Percentiles rank a stretch among this genome's conserved stretches.
Conservation (phyloP, 805 yeast species). For the Sugiyamaella smithiae region DNA sequence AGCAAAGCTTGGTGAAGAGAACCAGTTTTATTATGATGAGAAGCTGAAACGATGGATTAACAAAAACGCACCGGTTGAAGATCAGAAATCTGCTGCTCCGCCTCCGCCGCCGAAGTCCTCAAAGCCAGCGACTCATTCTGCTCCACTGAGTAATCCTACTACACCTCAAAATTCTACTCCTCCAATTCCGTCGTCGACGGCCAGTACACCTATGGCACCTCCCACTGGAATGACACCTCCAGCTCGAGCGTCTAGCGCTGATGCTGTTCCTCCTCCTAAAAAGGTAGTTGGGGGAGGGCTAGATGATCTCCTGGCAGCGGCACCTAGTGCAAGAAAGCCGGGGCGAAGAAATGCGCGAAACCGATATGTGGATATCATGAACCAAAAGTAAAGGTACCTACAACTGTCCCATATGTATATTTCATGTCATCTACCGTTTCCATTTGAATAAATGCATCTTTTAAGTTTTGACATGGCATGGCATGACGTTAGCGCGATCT, state of each 20-base stretch:
- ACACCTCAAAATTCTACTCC: no score
- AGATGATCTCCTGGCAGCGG: conserved; percentile 45
- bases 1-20: conserved; percentile 84
- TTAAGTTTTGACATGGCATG: no score
- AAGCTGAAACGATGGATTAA: conserved; percentile 85
- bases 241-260: background rate
- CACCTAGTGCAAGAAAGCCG: conserved; percentile 40
- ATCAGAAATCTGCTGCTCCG: conserved; percentile 50
- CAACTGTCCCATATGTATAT: no score
- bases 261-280: conserved; percentile 15
- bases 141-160: background rate
- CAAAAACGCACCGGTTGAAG: conserved; percentile 44
- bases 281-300: conserved; percentile 40
- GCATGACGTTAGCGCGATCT: conserved; percentile 4
- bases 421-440: background rate
- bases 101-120: conserved; percentile 60
- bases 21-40: conserved; percentile 74
- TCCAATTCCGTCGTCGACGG: conserved; percentile 22
- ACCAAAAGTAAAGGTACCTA: conserved; percentile 16
- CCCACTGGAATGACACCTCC: conserved; percentile 28
- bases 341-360: conserved; percentile 53
- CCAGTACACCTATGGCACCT: conserved; percentile 17
- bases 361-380: conserved; percentile 67
- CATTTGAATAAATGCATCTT: conserved; percentile 2
- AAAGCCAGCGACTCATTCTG: conserved; percentile 2